Evolutionary conservation across 441 rosid species (phyloP).

Genomic region (Arabidopsis hybrid): DNA sequence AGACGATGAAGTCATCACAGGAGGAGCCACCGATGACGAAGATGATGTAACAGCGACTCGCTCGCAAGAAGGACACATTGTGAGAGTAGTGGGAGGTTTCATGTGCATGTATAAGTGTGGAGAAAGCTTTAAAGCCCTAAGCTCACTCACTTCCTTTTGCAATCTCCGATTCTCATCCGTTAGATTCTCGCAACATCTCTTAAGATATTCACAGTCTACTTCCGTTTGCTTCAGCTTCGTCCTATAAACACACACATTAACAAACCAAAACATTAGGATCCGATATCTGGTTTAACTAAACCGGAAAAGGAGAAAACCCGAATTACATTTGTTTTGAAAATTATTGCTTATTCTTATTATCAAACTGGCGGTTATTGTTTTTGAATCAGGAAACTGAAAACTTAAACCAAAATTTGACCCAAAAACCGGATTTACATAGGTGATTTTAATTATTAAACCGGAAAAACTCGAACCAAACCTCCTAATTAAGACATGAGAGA

Average conservation of each 20-base stretch:
- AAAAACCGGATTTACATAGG: background rate
- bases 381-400: too few species aligned
- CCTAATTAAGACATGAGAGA: conserved; percentile 11
- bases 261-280: conserved; percentile 39
- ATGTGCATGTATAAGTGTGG: conserved; percentile 88
- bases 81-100: conserved; percentile 94
- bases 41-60: conserved; percentile 72
- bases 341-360: background rate
- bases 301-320: background rate
- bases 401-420: too few species aligned
- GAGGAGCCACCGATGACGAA: conserved; percentile 37
- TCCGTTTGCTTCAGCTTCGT: conserved; percentile 97
- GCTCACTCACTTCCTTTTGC: conserved; percentile 89
- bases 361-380: too few species aligned
- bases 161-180: conserved; percentile 85
- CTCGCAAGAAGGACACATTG: conserved; percentile 96
- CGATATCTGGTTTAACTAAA: background rate
- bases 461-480: conserved; percentile 32
- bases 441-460: conserved; percentile 51
- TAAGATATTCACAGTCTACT: conserved; percentile 87
- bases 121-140: conserved; percentile 82
- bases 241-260: conserved; percentile 61
- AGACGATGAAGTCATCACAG: conserved; percentile 37
- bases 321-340: background rate
- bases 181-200: conserved; percentile 85